These are phyloP conservation scores for Fonsecaea nubica DNA, from an alignment of 2,329 filamentous ascomycete species.

Conservation along the genomic window DNA sequence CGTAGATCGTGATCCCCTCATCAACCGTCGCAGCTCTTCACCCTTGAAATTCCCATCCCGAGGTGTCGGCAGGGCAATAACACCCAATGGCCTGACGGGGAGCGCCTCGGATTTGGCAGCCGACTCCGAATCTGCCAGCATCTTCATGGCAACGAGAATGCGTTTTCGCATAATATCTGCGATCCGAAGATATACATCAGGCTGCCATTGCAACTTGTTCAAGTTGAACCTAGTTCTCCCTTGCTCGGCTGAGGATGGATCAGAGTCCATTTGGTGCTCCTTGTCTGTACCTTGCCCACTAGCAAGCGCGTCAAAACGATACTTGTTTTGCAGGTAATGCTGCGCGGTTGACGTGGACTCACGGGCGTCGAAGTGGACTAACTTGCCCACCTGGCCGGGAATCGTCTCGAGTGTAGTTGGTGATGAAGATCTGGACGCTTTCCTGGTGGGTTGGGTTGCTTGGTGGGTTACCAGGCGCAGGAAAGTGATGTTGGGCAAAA, in stretches of 20 bases:
- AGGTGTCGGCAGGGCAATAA: constrained; percentile 22
- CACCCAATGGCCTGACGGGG: neutral
- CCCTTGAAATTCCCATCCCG: constrained; percentile 8
- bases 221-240: constrained; percentile 14
- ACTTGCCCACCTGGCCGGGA: constrained; percentile 4
- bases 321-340: constrained; percentile 30
- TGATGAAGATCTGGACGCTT: neutral
- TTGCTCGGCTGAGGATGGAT: neutral
- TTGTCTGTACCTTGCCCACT: neutral
- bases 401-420: constrained; percentile 7
- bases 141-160: constrained; percentile 27
- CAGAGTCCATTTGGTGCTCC: neutral
- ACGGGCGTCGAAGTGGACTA: constrained; percentile 19
- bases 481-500: constrained; percentile 26
- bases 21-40: constrained; percentile 6
- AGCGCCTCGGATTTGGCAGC: neutral
- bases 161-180: constrained; percentile 34
- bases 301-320: constrained; percentile 15
- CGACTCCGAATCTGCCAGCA: constrained; percentile 18
- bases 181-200: constrained; percentile 30
- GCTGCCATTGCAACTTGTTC: constrained; percentile 35
- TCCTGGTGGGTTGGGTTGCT: constrained; percentile 11
- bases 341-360: constrained; percentile 17
- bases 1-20: neutral
- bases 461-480: constrained; percentile 19